These are phyloP conservation scores for Typha latifolia DNA, from an alignment of 176 grass and related monocot genomes.

Conservation along the genomic window DNA sequence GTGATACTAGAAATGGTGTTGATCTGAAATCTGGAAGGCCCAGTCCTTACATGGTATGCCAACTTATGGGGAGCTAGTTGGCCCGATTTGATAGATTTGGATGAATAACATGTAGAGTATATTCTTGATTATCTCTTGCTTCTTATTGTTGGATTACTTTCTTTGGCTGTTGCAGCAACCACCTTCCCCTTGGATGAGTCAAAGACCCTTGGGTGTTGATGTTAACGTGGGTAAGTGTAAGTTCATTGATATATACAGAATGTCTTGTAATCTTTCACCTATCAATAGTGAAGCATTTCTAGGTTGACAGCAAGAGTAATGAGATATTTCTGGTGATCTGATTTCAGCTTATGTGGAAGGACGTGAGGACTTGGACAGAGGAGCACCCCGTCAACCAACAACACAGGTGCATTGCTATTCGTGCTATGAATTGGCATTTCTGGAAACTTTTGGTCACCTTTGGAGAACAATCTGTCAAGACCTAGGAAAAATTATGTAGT, in stretches of 20 bases:
- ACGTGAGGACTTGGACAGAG: constrained; percentile 63
- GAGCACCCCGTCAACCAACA: constrained; percentile 32
- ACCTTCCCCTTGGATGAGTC: constrained; percentile 76
- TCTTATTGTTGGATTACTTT: background rate
- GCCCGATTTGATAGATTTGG: background rate
- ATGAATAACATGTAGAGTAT: background rate
- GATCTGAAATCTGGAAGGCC: constrained; percentile 56
- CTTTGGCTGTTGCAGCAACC: constrained; percentile 38
- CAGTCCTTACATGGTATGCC: constrained; percentile 67
- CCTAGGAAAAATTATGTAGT: too few species aligned
- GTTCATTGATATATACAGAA: constrained; percentile 1
- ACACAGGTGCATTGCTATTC: constrained; percentile 45
- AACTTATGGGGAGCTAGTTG: background rate
- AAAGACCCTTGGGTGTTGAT: constrained; percentile 73
- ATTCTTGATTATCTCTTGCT: background rate
- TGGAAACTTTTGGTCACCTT: too few species aligned
- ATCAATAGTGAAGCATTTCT: background rate
- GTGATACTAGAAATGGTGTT: constrained; percentile 58
- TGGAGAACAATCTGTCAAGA: too few species aligned
- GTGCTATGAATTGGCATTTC: too few species aligned
- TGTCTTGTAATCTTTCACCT: background rate
- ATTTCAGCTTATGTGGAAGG: constrained; percentile 72
- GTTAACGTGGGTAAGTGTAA: constrained; percentile 80
- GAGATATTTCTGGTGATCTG: background rate
- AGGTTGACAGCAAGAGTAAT: background rate